Evolutionary conservation across 768 basidiomycete species (phyloP).

Genomic region (Trametes coccinea): DNA sequence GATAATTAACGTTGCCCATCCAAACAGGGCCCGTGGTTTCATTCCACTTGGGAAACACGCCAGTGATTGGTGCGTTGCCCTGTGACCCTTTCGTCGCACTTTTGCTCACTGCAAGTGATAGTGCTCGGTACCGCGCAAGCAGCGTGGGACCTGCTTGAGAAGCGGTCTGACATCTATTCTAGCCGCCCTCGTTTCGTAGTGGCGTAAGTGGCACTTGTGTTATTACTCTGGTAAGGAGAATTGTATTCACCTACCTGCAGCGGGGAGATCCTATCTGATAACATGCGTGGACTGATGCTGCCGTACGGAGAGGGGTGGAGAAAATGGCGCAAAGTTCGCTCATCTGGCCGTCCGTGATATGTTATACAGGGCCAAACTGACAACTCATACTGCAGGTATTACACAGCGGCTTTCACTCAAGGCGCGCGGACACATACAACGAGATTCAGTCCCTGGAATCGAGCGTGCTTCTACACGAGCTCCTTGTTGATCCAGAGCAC

Average conservation of each 20-base stretch:
- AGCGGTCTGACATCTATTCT: constrained; percentile 48
- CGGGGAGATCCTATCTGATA: constrained; percentile 48
- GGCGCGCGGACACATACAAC: constrained; percentile 44
- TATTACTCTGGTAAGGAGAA: background rate
- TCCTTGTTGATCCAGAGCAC: constrained; percentile 40
- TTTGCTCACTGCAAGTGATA: constrained; percentile 6
- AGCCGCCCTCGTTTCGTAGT: constrained; percentile 49
- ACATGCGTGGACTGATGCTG: constrained; percentile 47
- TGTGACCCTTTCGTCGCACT: background rate
- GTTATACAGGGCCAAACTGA: background rate
- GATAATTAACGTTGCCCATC: background rate
- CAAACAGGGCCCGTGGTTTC: constrained; percentile 42
- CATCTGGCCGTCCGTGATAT: background rate
- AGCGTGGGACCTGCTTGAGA: constrained; percentile 50
- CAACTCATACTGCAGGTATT: constrained; percentile 35
- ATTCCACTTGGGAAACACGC: constrained; percentile 43
- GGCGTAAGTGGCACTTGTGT: constrained; percentile 30
- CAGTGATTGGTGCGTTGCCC: constrained; percentile 39
- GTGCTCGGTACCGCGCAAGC: constrained; percentile 48
- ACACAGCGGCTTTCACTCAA: constrained; percentile 44
- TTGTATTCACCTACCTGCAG: constrained; percentile 23
- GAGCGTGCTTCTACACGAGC: constrained; percentile 43
- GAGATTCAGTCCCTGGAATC: constrained; percentile 51
- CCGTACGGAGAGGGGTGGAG: constrained; percentile 47
- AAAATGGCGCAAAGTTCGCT: constrained; percentile 46